These are phyloP conservation scores for Smittium mucronatum DNA, from an alignment of 371 early-diverging fungal species.

Conservation along the genomic window DNA sequence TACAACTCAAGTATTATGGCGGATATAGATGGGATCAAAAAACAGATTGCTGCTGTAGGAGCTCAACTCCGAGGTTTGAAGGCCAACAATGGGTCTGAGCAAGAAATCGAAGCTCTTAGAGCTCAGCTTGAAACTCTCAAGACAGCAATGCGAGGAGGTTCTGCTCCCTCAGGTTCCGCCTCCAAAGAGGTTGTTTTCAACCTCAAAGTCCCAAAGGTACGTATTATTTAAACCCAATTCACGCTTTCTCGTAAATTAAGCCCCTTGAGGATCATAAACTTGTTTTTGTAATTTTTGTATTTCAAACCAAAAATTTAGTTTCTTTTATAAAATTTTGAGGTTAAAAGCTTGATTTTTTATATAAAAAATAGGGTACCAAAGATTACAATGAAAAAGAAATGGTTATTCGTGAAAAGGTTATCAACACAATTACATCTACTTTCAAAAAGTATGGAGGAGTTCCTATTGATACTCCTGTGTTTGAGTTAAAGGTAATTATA, in stretches of 20 bases:
- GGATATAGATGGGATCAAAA: conserved; percentile 5
- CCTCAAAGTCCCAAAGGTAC: conserved; percentile 10
- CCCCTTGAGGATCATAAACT: neutral
- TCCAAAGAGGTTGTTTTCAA: neutral
- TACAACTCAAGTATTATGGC: neutral
- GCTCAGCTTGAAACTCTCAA: conserved; percentile 10
- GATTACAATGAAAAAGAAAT: conserved; percentile 93
- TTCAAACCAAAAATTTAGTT: no score
- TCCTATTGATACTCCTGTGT: conserved; percentile 98
- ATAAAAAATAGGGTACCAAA: conserved; percentile 95
- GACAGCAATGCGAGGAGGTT: neutral
- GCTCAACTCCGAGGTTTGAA: neutral
- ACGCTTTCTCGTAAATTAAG: neutral
- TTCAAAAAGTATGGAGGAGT: conserved; percentile 96
- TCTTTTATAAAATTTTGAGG: no score
- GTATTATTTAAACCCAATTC: neutral
- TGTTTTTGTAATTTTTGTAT: no score
- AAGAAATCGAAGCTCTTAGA: conserved; percentile 2
- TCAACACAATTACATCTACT: conserved; percentile 65
- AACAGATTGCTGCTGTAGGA: neutral
- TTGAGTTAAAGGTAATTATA: conserved; percentile 68
- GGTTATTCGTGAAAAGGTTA: conserved; percentile 85
- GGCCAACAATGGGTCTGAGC: conserved; percentile 1
- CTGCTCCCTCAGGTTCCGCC: neutral
- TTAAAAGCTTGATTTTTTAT: neutral